phyloP scores from a whole-genome alignment of 495 filamentous ascomycete species.

The Aspergillus incahuasiensis region DNA sequence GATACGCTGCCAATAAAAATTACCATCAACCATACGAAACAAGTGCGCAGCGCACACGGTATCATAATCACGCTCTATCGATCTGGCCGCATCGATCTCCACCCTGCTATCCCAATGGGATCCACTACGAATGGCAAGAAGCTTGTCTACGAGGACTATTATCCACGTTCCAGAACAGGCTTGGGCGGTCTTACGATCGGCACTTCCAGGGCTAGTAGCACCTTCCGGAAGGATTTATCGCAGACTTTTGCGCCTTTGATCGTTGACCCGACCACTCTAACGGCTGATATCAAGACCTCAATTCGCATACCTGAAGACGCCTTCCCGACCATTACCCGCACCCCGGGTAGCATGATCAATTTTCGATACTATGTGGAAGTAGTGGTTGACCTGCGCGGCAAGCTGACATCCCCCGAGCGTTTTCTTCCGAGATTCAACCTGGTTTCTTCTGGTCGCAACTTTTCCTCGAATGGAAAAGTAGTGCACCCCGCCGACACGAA shows the following conservation, averaged over 20 bases:
- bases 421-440: slow-evolving; percentile 56
- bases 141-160: slow-evolving; percentile 73
- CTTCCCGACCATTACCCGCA: slow-evolving; percentile 85
- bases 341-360: slow-evolving; percentile 86
- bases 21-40: slow-evolving; percentile 77
- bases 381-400: slow-evolving; percentile 85
- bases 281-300: slow-evolving; percentile 69
- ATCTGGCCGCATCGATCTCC: slow-evolving; percentile 84
- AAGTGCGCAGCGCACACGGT: slow-evolving; percentile 82
- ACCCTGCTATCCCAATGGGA: slow-evolving; percentile 64
- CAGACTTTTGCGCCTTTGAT: slow-evolving; percentile 84
- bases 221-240: slow-evolving; percentile 88
- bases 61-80: slow-evolving; percentile 91
- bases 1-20: slow-evolving; percentile 78
- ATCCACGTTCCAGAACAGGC: slow-evolving; percentile 66
- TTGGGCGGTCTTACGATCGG: slow-evolving; percentile 78
- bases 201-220: slow-evolving; percentile 72
- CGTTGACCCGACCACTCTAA: slow-evolving; percentile 74
- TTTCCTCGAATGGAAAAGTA: slow-evolving; percentile 45
- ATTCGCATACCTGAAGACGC: slow-evolving; percentile 84
- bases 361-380: slow-evolving; percentile 94
- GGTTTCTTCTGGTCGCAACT: slow-evolving; percentile 43
- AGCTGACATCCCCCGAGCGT: slow-evolving; percentile 64
- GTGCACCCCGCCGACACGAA: slow-evolving; percentile 39
- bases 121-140: slow-evolving; percentile 58